phyloP scores from a whole-genome alignment of 2,329 filamentous ascomycete genomes.

The Seiridium unicorne region DNA sequence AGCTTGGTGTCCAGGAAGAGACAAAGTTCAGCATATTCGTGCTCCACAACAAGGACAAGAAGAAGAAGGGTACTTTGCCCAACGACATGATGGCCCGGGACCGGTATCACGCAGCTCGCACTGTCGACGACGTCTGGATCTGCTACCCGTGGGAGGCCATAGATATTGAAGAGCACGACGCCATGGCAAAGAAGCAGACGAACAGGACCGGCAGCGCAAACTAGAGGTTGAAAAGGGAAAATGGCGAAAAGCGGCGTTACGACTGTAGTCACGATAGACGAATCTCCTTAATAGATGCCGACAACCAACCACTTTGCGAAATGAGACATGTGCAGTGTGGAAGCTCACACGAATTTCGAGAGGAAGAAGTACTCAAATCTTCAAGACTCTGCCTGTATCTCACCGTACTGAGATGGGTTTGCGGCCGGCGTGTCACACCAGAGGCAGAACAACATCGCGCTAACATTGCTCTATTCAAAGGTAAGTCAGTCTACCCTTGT shows the following conservation, averaged over 20 bases:
- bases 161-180: constrained; percentile 91
- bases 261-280: background rate
- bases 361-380: too few relatives aligned
- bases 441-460: background rate
- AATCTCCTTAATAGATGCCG: background rate
- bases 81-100: constrained; percentile 69
- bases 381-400: too few relatives aligned
- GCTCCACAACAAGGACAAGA: constrained; percentile 97
- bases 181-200: constrained; percentile 53
- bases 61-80: constrained; percentile 86
- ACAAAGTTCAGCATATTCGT: constrained; percentile 95
- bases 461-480: background rate
- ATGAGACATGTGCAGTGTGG: background rate
- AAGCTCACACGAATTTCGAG: too few relatives aligned
- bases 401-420: too few relatives aligned
- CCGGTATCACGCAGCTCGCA: constrained; percentile 82
- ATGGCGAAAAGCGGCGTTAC: background rate
- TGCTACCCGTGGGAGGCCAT: constrained; percentile 98
- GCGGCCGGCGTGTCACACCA: background rate
- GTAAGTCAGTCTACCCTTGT: background rate
- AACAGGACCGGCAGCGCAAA: constrained; percentile 24
- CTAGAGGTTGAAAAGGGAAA: background rate
- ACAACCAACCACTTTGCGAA: background rate
- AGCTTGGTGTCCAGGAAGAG: constrained; percentile 65
- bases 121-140: constrained; percentile 94